Evolutionary conservation across 2,329 filamentous ascomycete genomes (phyloP).

Genomic region (Paecilomyces sp.): DNA sequence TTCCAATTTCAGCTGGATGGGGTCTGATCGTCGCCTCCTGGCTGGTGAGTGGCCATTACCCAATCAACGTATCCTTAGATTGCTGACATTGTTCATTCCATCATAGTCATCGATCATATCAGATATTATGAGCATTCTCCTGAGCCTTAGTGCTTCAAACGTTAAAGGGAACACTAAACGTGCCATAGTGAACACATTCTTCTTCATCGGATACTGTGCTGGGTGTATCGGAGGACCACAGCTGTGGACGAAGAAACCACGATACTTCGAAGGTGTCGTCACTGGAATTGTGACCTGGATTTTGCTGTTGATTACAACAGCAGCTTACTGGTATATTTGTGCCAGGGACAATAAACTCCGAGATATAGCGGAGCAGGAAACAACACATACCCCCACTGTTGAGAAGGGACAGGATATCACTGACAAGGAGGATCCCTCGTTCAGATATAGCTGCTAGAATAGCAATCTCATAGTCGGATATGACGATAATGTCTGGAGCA

Average conservation of each 20-base stretch:
- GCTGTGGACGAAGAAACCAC: constrained; percentile 39
- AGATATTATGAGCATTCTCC: constrained; percentile 34
- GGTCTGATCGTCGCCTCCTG: constrained; percentile 43
- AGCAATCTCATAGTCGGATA: neutral
- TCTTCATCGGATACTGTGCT: constrained; percentile 45
- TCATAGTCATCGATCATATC: constrained; percentile 37
- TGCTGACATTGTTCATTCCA: neutral
- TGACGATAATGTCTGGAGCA: neutral
- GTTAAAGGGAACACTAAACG: constrained; percentile 48
- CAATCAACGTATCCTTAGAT: neutral
- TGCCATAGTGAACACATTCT: constrained; percentile 40
- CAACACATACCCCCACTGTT: neutral
- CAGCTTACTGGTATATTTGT: constrained; percentile 29
- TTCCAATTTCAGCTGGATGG: constrained; percentile 37
- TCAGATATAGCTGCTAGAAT: constrained; percentile 5
- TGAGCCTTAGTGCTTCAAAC: constrained; percentile 42
- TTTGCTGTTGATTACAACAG: constrained; percentile 27
- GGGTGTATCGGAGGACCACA: constrained; percentile 44
- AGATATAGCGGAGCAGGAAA: neutral
- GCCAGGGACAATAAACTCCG: constrained; percentile 24
- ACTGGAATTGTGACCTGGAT: constrained; percentile 40
- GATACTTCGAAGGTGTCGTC: constrained; percentile 43
- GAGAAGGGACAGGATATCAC: constrained; percentile 4
- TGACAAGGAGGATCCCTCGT: constrained; percentile 3
- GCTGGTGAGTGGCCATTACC: constrained; percentile 23